A percentile compares a stretch with the other conserved stretches of the same genome.
phyloP scores from a whole-genome alignment of 768 basidiomycete genomes.

The Boletus huronensis region DNA sequence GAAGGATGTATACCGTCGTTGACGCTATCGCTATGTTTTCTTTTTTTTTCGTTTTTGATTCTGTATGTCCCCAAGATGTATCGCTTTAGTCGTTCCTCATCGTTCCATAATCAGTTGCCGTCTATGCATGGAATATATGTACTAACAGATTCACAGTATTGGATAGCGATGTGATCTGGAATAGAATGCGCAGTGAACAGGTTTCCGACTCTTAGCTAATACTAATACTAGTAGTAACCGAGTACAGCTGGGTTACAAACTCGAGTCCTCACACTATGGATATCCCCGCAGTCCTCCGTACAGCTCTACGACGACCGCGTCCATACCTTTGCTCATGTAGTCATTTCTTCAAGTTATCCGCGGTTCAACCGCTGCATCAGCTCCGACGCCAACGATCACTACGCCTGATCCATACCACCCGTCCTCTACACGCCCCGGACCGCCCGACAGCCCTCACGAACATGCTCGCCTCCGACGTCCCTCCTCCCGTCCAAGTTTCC shows the following conservation, averaged over 20 bases:
- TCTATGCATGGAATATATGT: too few species aligned
- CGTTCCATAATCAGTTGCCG: background rate
- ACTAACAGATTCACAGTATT: too few species aligned
- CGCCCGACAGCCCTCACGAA: conserved; percentile 50
- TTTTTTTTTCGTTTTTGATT: background rate
- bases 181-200: too few species aligned
- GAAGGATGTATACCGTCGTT: conserved; percentile 15
- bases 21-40: background rate
- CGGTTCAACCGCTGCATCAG: background rate
- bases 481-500: conserved; percentile 68
- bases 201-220: background rate
- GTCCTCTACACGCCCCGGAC: conserved; percentile 8
- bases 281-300: background rate
- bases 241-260: too few species aligned
- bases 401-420: conserved; percentile 17
- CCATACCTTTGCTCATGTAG: background rate
- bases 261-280: conserved; percentile 7
- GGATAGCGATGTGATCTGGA: too few species aligned
- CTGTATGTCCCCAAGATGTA: conserved; percentile 12
- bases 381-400: background rate
- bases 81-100: background rate
- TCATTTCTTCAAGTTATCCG: background rate
- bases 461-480: conserved; percentile 65
- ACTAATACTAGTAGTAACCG: too few species aligned
- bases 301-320: background rate